Conservation (phyloP, 148 eudicot genomes). For the Fagopyrum esculentum region DNA sequence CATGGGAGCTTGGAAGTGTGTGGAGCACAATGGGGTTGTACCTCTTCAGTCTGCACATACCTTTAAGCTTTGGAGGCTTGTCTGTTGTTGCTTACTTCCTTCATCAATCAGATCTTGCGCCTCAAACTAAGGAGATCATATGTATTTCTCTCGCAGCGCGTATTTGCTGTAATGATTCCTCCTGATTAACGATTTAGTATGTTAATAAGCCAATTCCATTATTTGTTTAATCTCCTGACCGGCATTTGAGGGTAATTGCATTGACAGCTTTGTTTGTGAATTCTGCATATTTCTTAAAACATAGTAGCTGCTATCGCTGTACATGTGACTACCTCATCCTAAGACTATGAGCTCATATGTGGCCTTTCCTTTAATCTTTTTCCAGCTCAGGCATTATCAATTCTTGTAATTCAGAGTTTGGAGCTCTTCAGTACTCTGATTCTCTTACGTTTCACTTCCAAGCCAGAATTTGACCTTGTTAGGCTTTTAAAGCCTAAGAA, state of each 20-base stretch:
- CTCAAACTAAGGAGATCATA: conserved; percentile 46
- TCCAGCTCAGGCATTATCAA: conserved; percentile 41
- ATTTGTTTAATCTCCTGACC: background rate
- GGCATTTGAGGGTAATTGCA: background rate
- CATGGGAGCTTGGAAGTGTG: conserved; percentile 51
- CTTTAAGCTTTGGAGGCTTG: conserved; percentile 83
- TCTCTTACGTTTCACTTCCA: conserved; percentile 43
- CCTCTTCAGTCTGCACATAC: conserved; percentile 76
- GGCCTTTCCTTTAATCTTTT: background rate
- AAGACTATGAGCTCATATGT: background rate
- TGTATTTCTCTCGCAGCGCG: background rate
- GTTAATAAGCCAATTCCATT: background rate
- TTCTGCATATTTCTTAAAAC: background rate
- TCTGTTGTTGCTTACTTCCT: conserved; percentile 50
- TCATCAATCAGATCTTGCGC: conserved; percentile 46
- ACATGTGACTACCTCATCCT: background rate
- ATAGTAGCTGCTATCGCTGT: no score
- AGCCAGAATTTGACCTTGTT: conserved; percentile 34
- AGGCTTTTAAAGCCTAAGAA: conserved; percentile 34
- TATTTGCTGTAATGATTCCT: background rate
- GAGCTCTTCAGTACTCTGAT: conserved; percentile 48
- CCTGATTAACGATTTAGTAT: background rate
- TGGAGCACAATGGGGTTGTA: conserved; percentile 74
- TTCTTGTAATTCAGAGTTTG: conserved; percentile 48
- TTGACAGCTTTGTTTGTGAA: background rate